These are phyloP conservation scores for Yamagishiella unicocca DNA, from an alignment of 139 green algal species.

Conservation along the genomic window DNA sequence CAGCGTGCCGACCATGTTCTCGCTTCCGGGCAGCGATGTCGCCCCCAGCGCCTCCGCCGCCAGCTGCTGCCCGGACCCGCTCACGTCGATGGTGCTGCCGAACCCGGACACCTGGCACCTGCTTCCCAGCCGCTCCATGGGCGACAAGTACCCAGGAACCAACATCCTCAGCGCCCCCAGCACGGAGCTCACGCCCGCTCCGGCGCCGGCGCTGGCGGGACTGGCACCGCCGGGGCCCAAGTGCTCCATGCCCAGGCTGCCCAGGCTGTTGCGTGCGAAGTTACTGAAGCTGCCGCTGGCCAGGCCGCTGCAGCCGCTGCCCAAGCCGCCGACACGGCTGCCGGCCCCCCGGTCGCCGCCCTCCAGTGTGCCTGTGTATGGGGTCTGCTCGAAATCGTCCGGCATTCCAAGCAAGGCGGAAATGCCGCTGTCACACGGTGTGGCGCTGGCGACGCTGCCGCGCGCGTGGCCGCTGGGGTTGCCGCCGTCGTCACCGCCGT, in stretches of 20 bases:
- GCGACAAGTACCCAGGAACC: too few relatives aligned
- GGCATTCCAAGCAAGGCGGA: not conserved
- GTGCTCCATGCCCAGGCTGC: not conserved
- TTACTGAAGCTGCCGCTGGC: not conserved
- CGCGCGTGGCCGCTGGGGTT: too few relatives aligned
- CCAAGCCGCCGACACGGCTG: not conserved
- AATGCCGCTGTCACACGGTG: not conserved
- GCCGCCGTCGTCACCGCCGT: not conserved
- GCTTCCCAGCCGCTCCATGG: not conserved
- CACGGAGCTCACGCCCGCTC: too few relatives aligned
- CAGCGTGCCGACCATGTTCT: too few relatives aligned
- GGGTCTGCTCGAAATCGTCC: not conserved
- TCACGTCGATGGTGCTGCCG: constrained; percentile 15
- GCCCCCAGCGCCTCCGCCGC: not conserved
- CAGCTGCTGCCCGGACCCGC: not conserved
- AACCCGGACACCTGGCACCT: not conserved
- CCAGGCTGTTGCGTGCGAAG: not conserved
- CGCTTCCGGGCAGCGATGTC: too few relatives aligned
- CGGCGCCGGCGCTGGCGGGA: not conserved
- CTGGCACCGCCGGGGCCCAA: not conserved
- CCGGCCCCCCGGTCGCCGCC: not conserved
- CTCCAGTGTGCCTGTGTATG: constrained; percentile 20
- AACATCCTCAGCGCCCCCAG: not conserved
- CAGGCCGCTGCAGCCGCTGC: constrained; percentile 13
- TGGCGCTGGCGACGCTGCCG: too few relatives aligned